Evolutionary conservation across 306 rosid genomes (phyloP).

Genomic region (Fragaria ananassa): DNA sequence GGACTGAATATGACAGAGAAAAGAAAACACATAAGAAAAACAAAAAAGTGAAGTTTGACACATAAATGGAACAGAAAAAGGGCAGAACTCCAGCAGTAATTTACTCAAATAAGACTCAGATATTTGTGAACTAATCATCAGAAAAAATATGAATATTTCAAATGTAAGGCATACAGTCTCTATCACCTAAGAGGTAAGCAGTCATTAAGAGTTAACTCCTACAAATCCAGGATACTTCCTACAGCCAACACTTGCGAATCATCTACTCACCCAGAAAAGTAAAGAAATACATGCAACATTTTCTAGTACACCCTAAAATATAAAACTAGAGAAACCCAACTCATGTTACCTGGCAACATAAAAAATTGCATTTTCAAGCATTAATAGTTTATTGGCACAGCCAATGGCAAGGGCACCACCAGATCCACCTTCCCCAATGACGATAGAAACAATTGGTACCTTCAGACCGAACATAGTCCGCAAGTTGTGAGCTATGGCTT

Average conservation of each 20-base stretch:
- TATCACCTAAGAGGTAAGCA: constrained; percentile 1
- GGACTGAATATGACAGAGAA: constrained; percentile 61
- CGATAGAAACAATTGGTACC: constrained; percentile 83
- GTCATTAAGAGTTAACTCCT: constrained; percentile 6
- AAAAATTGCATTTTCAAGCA: constrained; percentile 98
- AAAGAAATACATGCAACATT: constrained; percentile 4
- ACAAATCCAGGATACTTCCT: constrained; percentile 1
- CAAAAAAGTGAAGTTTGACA: constrained; percentile 22
- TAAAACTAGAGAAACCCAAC: not conserved
- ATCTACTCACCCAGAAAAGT: not conserved
- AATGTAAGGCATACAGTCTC: constrained; percentile 1
- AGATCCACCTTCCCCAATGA: constrained; percentile 99
- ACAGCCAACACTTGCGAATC: constrained; percentile 20
- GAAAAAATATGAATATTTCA: constrained; percentile 4
- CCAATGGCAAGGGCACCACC: constrained; percentile 99
- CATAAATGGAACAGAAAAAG: not conserved
- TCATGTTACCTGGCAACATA: constrained; percentile 87
- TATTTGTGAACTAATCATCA: constrained; percentile 15
- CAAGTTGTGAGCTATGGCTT: constrained; percentile 94
- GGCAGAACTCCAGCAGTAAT: not conserved
- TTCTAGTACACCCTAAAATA: not conserved
- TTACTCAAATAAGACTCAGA: not conserved
- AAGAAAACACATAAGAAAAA: constrained; percentile 26
- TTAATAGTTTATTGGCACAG: constrained; percentile 86
- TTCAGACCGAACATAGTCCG: constrained; percentile 90